phyloP scores from a whole-genome alignment of 257 asterid species.

The Euphrasia confusa region DNA sequence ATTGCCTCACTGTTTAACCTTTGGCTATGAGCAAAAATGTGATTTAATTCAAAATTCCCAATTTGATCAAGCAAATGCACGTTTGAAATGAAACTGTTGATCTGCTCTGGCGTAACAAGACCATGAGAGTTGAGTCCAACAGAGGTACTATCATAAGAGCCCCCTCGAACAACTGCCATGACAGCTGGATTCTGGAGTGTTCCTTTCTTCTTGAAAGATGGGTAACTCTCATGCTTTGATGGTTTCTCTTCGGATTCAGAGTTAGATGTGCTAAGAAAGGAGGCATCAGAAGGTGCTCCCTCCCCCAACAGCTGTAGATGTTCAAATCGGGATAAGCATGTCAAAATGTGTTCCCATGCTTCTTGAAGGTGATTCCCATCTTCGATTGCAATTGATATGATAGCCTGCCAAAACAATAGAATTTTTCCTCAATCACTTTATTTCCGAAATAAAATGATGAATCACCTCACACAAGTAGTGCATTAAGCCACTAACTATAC shows the following conservation, averaged over 20 bases:
- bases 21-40: constrained; percentile 98
- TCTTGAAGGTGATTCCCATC: constrained; percentile 93
- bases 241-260: constrained; percentile 62
- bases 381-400: constrained; percentile 90
- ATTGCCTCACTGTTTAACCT: constrained; percentile 96
- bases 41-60: constrained; percentile 91
- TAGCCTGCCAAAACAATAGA: constrained; percentile 56
- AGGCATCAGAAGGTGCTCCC: constrained; percentile 96
- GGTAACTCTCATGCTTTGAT: constrained; percentile 43
- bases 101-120: constrained; percentile 89
- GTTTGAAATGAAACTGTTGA: constrained; percentile 80
- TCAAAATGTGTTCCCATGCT: constrained; percentile 96
- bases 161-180: constrained; percentile 97
- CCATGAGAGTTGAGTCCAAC: constrained; percentile 57
- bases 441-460: constrained; percentile 18
- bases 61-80: constrained; percentile 94
- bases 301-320: constrained; percentile 96
- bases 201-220: constrained; percentile 83
- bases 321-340: constrained; percentile 98
- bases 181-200: constrained; percentile 89
- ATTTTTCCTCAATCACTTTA: constrained; percentile 12
- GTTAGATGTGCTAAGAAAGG: constrained; percentile 58
- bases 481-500: constrained; percentile 7
- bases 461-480: constrained; percentile 11
- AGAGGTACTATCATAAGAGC: constrained; percentile 93